Evolutionary conservation across 1,139 yeast species (phyloP).

Genomic region (Ogataea hybrid): DNA sequence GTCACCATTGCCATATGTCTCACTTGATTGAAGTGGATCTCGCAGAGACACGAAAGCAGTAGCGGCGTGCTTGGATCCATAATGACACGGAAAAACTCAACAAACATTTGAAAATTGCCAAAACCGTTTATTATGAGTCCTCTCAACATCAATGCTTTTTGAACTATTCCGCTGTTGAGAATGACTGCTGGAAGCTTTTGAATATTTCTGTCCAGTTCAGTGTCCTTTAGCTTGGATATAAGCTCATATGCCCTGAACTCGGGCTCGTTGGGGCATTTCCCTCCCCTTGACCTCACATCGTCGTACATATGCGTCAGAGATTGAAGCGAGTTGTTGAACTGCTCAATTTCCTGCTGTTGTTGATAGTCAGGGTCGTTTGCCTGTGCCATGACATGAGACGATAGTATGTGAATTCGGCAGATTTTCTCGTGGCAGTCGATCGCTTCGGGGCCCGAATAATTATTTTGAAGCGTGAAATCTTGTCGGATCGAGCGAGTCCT

Average conservation of each 20-base stretch:
- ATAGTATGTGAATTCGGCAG: conserved; percentile 81
- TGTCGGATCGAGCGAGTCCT: conserved; percentile 97
- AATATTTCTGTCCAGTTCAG: conserved; percentile 76
- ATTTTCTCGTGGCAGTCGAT: conserved; percentile 90
- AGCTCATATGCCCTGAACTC: conserved; percentile 91
- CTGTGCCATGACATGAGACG: conserved; percentile 85
- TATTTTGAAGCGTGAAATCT: conserved; percentile 95
- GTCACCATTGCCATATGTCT: conserved; percentile 73
- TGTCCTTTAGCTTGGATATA: conserved; percentile 76
- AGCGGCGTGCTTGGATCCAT: conserved; percentile 57
- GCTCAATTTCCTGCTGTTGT: conserved; percentile 94
- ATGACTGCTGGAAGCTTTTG: conserved; percentile 66
- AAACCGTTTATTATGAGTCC: conserved; percentile 63
- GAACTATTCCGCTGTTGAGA: conserved; percentile 56
- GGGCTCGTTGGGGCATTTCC: conserved; percentile 77
- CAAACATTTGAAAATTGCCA: conserved; percentile 62
- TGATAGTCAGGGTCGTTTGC: conserved; percentile 70
- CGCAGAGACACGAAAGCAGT: conserved; percentile 71
- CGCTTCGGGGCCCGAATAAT: conserved; percentile 91
- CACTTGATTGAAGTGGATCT: conserved; percentile 76
- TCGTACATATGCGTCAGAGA: conserved; percentile 86
- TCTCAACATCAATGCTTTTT: conserved; percentile 69
- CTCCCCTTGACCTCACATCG: conserved; percentile 71
- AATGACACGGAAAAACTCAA: conserved; percentile 59
- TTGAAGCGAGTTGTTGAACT: conserved; percentile 86